phyloP scores from a whole-genome alignment of 2,329 filamentous ascomycete species.

The Gaeumannomyces sp. region DNA sequence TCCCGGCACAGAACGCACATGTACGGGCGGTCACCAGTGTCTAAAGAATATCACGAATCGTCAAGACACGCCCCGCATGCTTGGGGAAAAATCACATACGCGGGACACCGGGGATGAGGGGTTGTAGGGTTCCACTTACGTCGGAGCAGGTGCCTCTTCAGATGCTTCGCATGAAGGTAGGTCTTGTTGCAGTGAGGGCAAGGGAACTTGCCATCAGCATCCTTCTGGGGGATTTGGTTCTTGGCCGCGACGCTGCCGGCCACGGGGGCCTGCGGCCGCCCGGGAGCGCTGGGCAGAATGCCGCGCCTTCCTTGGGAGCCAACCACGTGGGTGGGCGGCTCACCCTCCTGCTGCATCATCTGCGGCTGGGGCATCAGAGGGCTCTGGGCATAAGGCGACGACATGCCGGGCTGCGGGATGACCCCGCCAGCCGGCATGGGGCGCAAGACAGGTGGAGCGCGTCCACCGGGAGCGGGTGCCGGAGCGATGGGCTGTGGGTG shows the following conservation, averaged over 20 bases:
- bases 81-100: neutral
- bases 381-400: constrained; percentile 54
- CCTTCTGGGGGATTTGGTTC: constrained; percentile 84
- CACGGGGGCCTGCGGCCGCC: constrained; percentile 70
- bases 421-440: constrained; percentile 66
- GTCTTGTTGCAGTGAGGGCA: constrained; percentile 98
- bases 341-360: constrained; percentile 48
- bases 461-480: constrained; percentile 52
- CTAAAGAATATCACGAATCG: constrained; percentile 38
- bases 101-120: neutral
- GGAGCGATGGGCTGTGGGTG: constrained; percentile 74
- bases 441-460: constrained; percentile 54
- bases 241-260: constrained; percentile 65
- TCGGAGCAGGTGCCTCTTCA: constrained; percentile 91
- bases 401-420: constrained; percentile 51
- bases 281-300: constrained; percentile 85
- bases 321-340: constrained; percentile 82
- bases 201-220: constrained; percentile 95
- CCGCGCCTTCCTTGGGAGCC: constrained; percentile 89
- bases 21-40: constrained; percentile 96
- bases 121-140: constrained; percentile 58
- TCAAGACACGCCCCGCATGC: neutral
- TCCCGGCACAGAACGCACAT: constrained; percentile 97
- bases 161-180: constrained; percentile 92
- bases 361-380: constrained; percentile 50